Evolutionary conservation across 1,284 basidiomycete species (phyloP).

Genomic region (Apiotrichum gracile): DNA sequence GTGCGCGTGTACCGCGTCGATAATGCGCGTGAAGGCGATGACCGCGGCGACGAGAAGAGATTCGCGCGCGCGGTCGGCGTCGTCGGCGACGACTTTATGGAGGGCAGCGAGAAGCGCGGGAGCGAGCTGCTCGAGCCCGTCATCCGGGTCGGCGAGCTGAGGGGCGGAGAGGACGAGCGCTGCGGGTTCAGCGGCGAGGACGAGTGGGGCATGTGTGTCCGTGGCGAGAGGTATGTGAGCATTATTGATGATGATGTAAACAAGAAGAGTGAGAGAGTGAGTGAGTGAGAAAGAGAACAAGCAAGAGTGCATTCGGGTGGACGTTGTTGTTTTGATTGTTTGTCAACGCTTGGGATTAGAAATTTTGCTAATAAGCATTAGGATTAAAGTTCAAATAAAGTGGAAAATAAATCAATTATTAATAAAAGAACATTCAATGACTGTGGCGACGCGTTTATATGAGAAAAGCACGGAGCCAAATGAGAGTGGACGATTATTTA

Average conservation of each 20-base stretch:
- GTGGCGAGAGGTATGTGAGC: constrained; percentile 10
- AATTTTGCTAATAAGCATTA: no score
- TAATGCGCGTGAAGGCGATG: constrained; percentile 3
- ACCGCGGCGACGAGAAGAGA: not conserved
- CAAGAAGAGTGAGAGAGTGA: no score
- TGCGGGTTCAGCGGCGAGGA: constrained; percentile 39
- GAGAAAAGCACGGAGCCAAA: no score
- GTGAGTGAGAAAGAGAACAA: not conserved
- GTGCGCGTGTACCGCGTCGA: constrained; percentile 17
- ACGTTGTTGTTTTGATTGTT: no score
- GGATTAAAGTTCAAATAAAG: no score
- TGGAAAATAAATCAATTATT: no score
- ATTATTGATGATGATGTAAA: constrained; percentile 8
- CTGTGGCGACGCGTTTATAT: no score
- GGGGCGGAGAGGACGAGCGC: constrained; percentile 17
- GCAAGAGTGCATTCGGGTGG: no score
- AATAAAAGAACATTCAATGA: no score
- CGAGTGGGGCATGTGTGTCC: constrained; percentile 9
- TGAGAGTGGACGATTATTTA: no score
- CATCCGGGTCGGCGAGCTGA: constrained; percentile 25
- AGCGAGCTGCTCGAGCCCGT: constrained; percentile 4
- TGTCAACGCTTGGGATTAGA: no score
- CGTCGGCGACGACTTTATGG: not conserved
- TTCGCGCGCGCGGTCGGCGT: not conserved
- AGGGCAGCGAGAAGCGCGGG: constrained; percentile 9